A percentile compares a stretch with the other conserved stretches of the same genome.
These are phyloP conservation scores for Amanita thiersii DNA, from an alignment of 768 basidiomycete species.

Conservation along the genomic window DNA sequence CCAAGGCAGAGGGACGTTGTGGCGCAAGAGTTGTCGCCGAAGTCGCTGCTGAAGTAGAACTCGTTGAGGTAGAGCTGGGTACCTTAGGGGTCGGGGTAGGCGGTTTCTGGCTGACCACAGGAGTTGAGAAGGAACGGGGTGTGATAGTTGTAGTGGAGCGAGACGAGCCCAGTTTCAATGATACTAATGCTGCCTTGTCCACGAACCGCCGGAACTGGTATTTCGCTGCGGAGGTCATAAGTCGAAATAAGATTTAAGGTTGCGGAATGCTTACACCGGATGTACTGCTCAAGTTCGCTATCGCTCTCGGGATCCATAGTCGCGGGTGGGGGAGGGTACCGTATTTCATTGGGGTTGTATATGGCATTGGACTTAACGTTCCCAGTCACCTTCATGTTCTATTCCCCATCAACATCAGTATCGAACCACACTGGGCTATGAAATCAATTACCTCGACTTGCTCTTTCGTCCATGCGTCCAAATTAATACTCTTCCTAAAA, in stretches of 20 bases:
- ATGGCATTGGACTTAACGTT: slow-evolving; percentile 74
- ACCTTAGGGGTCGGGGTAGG: slow-evolving; percentile 10
- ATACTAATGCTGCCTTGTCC: slow-evolving; percentile 35
- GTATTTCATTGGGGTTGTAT: slow-evolving; percentile 78
- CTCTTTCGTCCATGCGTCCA: slow-evolving; percentile 85
- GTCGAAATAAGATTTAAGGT: slow-evolving; percentile 2
- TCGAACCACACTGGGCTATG: background rate
- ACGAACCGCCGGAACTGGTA: slow-evolving; percentile 73
- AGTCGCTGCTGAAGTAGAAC: background rate
- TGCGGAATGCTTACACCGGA: slow-evolving; percentile 52
- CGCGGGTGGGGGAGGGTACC: slow-evolving; percentile 77
- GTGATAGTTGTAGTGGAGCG: slow-evolving; percentile 23
- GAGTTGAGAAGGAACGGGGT: slow-evolving; percentile 12
- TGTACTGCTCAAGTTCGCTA: slow-evolving; percentile 86
- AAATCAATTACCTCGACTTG: slow-evolving; percentile 66
- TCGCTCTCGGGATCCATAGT: slow-evolving; percentile 75
- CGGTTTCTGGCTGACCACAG: background rate
- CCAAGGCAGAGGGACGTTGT: slow-evolving; percentile 10
- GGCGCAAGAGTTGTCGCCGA: slow-evolving; percentile 14
- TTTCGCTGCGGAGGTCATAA: slow-evolving; percentile 40
- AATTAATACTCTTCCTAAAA: slow-evolving; percentile 76
- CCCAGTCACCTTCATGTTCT: slow-evolving; percentile 77
- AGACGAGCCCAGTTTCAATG: slow-evolving; percentile 38
- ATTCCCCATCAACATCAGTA: background rate
- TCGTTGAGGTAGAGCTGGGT: slow-evolving; percentile 11